phyloP scores from a whole-genome alignment of 1,139 yeast genomes.

The Blastobotrys indianensis region DNA sequence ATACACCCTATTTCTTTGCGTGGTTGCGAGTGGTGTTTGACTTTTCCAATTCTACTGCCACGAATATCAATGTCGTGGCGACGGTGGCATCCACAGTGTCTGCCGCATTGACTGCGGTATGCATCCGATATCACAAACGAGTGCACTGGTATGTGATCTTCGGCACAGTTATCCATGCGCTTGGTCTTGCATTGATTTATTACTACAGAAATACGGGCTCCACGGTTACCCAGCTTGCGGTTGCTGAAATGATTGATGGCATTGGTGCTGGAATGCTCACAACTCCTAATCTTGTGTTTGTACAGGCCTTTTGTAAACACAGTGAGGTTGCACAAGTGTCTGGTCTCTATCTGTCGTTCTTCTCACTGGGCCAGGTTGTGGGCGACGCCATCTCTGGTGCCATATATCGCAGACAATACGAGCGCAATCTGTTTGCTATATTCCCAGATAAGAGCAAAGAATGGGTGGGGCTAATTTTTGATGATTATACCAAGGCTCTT shows the following conservation, averaged over 20 bases:
- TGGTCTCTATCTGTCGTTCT: conserved; percentile 21
- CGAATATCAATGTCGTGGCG: conserved; percentile 55
- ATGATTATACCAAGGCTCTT: conserved; percentile 16
- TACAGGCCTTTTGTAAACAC: conserved; percentile 20
- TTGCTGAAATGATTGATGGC: conserved; percentile 21
- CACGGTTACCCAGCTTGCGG: conserved; percentile 15
- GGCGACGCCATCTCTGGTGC: conserved; percentile 20
- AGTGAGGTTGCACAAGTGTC: conserved; percentile 23
- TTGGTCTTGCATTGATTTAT: conserved; percentile 43
- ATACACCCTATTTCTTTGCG: conserved; percentile 19
- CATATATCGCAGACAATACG: conserved; percentile 15
- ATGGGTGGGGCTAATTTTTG: conserved; percentile 11
- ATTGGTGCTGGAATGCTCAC: conserved; percentile 23
- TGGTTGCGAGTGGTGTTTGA: conserved; percentile 50
- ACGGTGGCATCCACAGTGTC: conserved; percentile 60
- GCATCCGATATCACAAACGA: conserved; percentile 44
- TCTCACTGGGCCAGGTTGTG: conserved; percentile 18
- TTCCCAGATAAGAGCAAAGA: conserved; percentile 9
- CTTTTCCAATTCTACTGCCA: conserved; percentile 54
- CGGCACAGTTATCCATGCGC: conserved; percentile 50
- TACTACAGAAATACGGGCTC: conserved; percentile 17
- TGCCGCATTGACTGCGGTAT: conserved; percentile 49
- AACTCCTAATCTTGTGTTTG: conserved; percentile 20
- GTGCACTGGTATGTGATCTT: conserved; percentile 53
- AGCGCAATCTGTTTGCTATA: conserved; percentile 8